Evolutionary conservation across 1,284 basidiomycete species (phyloP).

Genomic region (Hymenochaete sp.): DNA sequence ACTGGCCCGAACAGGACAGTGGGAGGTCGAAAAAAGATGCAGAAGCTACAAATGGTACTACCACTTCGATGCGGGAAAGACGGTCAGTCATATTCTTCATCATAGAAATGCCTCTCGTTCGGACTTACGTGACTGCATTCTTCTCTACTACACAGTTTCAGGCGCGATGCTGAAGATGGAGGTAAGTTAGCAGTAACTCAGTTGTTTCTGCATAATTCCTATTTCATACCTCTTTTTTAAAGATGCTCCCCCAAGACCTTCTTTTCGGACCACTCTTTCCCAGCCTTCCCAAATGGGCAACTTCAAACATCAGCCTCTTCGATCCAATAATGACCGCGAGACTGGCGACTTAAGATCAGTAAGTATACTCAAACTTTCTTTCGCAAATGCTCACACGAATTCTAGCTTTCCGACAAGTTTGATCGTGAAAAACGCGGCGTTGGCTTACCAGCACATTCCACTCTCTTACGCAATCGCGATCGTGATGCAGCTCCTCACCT

Average conservation of each 20-base stretch:
- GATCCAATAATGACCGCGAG: slow-evolving; percentile 51
- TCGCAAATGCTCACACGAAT: background rate
- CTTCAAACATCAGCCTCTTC: slow-evolving; percentile 76
- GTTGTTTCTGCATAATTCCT: slow-evolving; percentile 17
- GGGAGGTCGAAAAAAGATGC: too few relatives aligned
- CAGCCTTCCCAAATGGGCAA: slow-evolving; percentile 86
- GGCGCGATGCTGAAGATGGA: slow-evolving; percentile 65
- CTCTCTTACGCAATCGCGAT: slow-evolving; percentile 50
- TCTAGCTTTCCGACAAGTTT: slow-evolving; percentile 73
- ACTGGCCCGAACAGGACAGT: too few relatives aligned
- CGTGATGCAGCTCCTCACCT: slow-evolving; percentile 61
- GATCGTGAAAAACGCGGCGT: slow-evolving; percentile 45
- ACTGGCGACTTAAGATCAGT: slow-evolving; percentile 43
- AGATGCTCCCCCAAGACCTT: slow-evolving; percentile 52
- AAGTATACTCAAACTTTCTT: background rate
- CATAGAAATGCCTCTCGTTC: too few relatives aligned
- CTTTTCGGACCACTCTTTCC: slow-evolving; percentile 61
- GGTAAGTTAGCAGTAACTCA: slow-evolving; percentile 39
- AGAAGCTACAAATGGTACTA: slow-evolving; percentile 36
- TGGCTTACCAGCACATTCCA: slow-evolving; percentile 37
- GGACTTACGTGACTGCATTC: slow-evolving; percentile 2
- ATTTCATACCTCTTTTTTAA: slow-evolving; percentile 12
- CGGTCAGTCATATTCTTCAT: too few relatives aligned
- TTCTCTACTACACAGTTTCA: slow-evolving; percentile 41
- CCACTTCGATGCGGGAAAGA: slow-evolving; percentile 54